These are phyloP conservation scores for Aeschynomene evenia DNA, from an alignment of 306 rosid genomes.

Conservation along the genomic window DNA sequence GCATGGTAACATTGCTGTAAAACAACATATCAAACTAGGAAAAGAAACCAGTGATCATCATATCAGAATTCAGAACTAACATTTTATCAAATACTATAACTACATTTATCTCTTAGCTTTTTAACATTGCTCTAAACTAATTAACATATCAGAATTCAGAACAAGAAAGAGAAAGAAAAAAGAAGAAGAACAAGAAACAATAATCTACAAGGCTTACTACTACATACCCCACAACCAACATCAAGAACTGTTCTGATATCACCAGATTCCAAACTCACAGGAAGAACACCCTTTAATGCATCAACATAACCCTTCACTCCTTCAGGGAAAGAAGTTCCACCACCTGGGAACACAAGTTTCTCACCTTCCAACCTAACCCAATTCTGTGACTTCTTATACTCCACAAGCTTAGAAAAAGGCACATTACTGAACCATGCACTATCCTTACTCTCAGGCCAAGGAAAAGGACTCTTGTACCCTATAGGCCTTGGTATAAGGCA, in stretches of 20 bases:
- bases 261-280: constrained; percentile 38
- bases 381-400: constrained; percentile 49
- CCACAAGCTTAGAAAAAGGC: constrained; percentile 44
- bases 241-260: constrained; percentile 49
- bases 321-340: constrained; percentile 49
- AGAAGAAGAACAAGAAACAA: not conserved
- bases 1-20: too few relatives aligned
- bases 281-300: constrained; percentile 33
- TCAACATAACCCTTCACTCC: constrained; percentile 47
- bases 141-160: too few relatives aligned
- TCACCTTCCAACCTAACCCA: constrained; percentile 52
- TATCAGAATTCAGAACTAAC: too few relatives aligned
- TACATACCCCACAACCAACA: constrained; percentile 59
- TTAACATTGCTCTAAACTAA: not conserved
- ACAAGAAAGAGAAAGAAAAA: not conserved
- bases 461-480: constrained; percentile 38
- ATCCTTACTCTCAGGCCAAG: constrained; percentile 48
- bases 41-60: too few relatives aligned
- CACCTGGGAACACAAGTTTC: constrained; percentile 47
- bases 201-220: constrained; percentile 17
- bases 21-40: too few relatives aligned
- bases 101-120: too few relatives aligned
- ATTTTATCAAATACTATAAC: too few relatives aligned
- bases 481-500: constrained; percentile 45
- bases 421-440: constrained; percentile 53